A percentile compares a stretch with the other conserved stretches of the same genome.
These are phyloP conservation scores for Cyclotella cryptica DNA, from an alignment of 108 stramenopile species.

Conservation along the genomic window DNA sequence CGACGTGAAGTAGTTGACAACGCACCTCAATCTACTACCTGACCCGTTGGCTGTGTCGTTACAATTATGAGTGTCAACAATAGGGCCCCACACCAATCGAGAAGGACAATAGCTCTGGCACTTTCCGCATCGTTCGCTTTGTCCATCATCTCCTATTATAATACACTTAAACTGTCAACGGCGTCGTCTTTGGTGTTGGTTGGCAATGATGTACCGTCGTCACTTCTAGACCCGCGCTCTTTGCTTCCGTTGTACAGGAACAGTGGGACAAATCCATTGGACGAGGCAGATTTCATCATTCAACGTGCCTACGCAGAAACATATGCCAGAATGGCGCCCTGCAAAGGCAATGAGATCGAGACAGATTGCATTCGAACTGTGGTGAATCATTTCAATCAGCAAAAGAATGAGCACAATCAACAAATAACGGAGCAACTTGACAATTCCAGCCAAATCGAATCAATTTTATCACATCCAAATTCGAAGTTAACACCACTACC, in stretches of 20 bases:
- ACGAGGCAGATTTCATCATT: constrained; percentile 50
- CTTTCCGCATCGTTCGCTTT: not conserved
- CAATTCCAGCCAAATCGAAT: not conserved
- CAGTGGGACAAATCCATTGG: constrained; percentile 8
- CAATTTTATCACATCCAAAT: too few species aligned
- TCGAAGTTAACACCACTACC: constrained; percentile 28
- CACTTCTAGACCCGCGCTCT: not conserved
- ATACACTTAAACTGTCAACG: not conserved
- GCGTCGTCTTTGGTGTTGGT: not conserved
- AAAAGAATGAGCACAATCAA: not conserved
- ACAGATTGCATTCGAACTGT: constrained; percentile 28
- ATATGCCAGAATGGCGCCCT: constrained; percentile 38
- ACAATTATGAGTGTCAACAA: not conserved
- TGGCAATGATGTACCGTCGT: not conserved
- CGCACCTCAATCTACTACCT: too few species aligned
- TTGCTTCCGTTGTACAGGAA: not conserved
- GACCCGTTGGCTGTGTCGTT: too few species aligned
- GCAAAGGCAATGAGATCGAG: constrained; percentile 16
- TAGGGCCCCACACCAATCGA: not conserved
- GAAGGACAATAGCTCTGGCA: not conserved
- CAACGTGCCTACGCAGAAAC: constrained; percentile 36
- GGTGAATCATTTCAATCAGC: constrained; percentile 3
- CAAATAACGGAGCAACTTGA: not conserved
- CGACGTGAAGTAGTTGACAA: too few species aligned
- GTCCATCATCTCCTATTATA: constrained; percentile 10